These are phyloP conservation scores for Arachis stenosperma DNA, from an alignment of 306 rosid species.

Conservation along the genomic window DNA sequence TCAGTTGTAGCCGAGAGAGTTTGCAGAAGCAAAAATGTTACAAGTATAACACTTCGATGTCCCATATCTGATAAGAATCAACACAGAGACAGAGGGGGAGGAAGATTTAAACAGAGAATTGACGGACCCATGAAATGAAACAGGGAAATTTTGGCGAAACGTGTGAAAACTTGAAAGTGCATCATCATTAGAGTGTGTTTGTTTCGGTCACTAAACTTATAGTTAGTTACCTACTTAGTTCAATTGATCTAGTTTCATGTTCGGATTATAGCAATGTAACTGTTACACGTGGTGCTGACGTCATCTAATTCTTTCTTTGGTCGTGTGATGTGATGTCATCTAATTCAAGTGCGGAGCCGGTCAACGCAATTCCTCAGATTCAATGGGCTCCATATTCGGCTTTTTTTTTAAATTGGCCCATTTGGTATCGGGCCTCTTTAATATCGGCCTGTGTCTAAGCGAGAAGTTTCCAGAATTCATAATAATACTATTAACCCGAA, in stretches of 20 bases:
- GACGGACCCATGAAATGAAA: not conserved
- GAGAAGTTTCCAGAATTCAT: too few species aligned
- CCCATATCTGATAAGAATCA: constrained; percentile 46
- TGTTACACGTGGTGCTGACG: constrained; percentile 14
- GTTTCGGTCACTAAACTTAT: too few species aligned
- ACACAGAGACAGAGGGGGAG: not conserved
- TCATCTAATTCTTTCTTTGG: not conserved
- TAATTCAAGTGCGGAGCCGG: not conserved
- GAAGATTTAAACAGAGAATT: not conserved
- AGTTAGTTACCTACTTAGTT: not conserved
- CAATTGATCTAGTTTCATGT: not conserved
- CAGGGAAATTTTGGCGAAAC: not conserved
- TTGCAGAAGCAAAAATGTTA: constrained; percentile 42
- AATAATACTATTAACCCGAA: too few species aligned
- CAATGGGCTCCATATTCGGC: too few species aligned
- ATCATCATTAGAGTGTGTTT: constrained; percentile 35
- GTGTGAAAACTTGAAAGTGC: constrained; percentile 32
- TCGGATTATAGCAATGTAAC: not conserved
- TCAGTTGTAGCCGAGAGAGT: constrained; percentile 40
- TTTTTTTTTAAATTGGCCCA: too few species aligned
- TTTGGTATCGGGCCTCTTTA: too few species aligned
- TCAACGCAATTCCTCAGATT: not conserved
- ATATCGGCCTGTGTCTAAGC: too few species aligned
- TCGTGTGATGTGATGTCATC: not conserved
- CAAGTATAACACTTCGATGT: constrained; percentile 10